A percentile compares a stretch with the other conserved stretches of the same genome.
Conservation (phyloP, 768 basidiomycete genomes). For the Pisolithus tinctorius region DNA sequence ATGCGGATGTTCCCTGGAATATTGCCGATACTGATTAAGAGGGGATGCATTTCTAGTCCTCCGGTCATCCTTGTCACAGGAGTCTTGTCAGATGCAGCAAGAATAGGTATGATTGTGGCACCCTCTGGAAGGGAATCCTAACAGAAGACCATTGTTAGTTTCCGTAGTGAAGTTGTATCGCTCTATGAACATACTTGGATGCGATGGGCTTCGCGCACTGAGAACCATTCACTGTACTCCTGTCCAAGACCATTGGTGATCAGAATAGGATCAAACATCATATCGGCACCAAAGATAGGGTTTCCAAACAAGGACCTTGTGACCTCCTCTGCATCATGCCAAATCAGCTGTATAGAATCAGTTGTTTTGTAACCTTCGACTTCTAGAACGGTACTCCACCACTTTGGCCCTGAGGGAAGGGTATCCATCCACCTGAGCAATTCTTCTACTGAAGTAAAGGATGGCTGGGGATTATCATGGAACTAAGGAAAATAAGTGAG, state of each 20-base stretch:
- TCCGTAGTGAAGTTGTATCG: background rate
- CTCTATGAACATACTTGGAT: background rate
- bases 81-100: constrained; percentile 26
- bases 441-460: too few relatives aligned
- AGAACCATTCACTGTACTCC: background rate
- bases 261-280: background rate
- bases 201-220: background rate
- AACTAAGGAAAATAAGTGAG: background rate
- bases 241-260: background rate
- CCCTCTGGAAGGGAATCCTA: background rate
- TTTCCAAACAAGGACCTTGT: constrained; percentile 14
- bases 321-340: constrained; percentile 20
- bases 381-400: constrained; percentile 10
- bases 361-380: constrained; percentile 9
- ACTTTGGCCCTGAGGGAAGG: constrained; percentile 16
- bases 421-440: constrained; percentile 7
- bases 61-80: constrained; percentile 25
- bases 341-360: constrained; percentile 14
- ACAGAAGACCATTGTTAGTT: background rate
- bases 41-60: constrained; percentile 1
- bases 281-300: constrained; percentile 12
- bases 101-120: background rate
- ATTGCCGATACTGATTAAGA: background rate
- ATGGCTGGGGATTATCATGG: constrained; percentile 1
- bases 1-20: too few relatives aligned